These are phyloP conservation scores for Cucumis sativus DNA, from an alignment of 306 rosid genomes.

Conservation along the genomic window Cucumber_9930_V3 NC_026657.2:38353501-38354000, in stretches of 20 bases:
- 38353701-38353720: slow-evolving; percentile 53
- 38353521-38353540: neutral
- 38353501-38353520: neutral
- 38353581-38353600: neutral
- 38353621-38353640: neutral
- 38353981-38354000: neutral
- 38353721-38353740: slow-evolving; percentile 80
- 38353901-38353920: neutral
- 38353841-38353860: neutral
- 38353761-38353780: neutral
- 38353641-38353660: slow-evolving; percentile 39
- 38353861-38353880: neutral
- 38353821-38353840: neutral
- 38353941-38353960: neutral
- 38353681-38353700: slow-evolving; percentile 97
- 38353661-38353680: slow-evolving; percentile 99
- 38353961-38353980: neutral
- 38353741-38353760: slow-evolving; percentile 71
- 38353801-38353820: neutral
- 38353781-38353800: neutral
- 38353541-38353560: neutral
- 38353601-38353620: neutral
- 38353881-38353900: neutral
- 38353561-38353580: neutral
- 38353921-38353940: neutral